A percentile compares a stretch with the other conserved stretches of the same genome.
Evolutionary conservation across 768 basidiomycete species (phyloP).

Genomic region (Boletales sp.): DNA sequence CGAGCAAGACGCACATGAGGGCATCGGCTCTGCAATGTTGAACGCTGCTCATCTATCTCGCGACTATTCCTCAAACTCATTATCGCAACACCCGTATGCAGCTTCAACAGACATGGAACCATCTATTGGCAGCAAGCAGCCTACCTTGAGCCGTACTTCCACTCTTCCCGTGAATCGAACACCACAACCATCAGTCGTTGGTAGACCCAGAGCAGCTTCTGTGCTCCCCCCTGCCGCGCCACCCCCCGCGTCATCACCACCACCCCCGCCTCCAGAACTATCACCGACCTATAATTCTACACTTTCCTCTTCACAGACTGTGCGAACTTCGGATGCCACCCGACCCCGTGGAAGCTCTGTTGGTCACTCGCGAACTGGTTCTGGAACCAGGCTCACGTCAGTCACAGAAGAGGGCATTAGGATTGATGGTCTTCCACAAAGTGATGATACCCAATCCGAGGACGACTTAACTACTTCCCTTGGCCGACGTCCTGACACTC

Average conservation of each 20-base stretch:
- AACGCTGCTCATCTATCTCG: slow-evolving; percentile 29
- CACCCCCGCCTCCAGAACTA: slow-evolving; percentile 51
- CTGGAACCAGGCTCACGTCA: slow-evolving; percentile 53
- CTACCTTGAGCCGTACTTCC: slow-evolving; percentile 32
- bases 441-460: slow-evolving; percentile 25
- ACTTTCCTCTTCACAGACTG: slow-evolving; percentile 28
- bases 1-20: slow-evolving; percentile 38
- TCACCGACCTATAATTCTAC: slow-evolving; percentile 24
- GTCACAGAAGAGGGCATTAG: slow-evolving; percentile 57
- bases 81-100: slow-evolving; percentile 51
- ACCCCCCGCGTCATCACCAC: slow-evolving; percentile 57
- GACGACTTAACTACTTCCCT: slow-evolving; percentile 30
- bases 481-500: slow-evolving; percentile 38
- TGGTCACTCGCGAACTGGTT: slow-evolving; percentile 53
- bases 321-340: slow-evolving; percentile 33
- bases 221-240: slow-evolving; percentile 63
- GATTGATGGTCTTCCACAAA: slow-evolving; percentile 34
- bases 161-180: slow-evolving; percentile 32
- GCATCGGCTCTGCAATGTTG: slow-evolving; percentile 45
- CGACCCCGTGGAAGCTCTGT: slow-evolving; percentile 48
- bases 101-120: slow-evolving; percentile 36
- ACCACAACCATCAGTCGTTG: slow-evolving; percentile 20
- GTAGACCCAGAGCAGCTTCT: slow-evolving; percentile 54
- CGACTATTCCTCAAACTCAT: slow-evolving; percentile 23
- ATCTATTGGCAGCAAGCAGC: slow-evolving; percentile 20